Conservation (phyloP, 2,329 filamentous ascomycete species). For the Corynespora cassiicola region DNA sequence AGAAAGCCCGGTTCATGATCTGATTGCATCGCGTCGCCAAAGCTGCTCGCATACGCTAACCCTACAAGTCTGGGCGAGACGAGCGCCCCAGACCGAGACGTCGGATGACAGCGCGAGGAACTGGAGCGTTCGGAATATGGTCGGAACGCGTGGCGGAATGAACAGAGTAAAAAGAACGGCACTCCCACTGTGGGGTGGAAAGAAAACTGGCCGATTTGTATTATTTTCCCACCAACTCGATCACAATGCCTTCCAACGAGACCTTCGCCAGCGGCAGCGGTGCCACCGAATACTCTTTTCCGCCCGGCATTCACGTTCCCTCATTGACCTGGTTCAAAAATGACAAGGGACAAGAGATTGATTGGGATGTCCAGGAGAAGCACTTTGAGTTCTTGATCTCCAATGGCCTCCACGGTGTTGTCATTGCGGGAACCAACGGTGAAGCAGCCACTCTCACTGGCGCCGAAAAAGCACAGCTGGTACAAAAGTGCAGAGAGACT, state of each 20-base stretch:
- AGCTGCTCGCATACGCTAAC: constrained; percentile 1
- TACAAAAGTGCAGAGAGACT: constrained; percentile 46
- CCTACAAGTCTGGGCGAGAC: too few relatives aligned
- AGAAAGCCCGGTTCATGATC: too few relatives aligned
- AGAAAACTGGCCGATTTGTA: too few relatives aligned
- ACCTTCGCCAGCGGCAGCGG: constrained; percentile 24
- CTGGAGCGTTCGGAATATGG: constrained; percentile 23
- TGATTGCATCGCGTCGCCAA: background rate
- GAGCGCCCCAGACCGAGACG: too few relatives aligned
- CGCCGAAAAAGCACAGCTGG: constrained; percentile 49
- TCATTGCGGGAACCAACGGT: constrained; percentile 54
- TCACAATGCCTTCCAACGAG: constrained; percentile 38
- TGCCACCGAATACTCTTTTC: constrained; percentile 46
- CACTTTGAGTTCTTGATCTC: constrained; percentile 62
- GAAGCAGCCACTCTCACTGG: constrained; percentile 51
- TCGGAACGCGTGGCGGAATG: constrained; percentile 25
- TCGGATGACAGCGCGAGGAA: too few relatives aligned
- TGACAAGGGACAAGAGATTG: constrained; percentile 58
- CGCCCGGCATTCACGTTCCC: constrained; percentile 64
- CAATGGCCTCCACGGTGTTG: constrained; percentile 60
- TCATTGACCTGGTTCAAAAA: constrained; percentile 62
- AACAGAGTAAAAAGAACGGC: constrained; percentile 19
- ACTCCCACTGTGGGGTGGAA: constrained; percentile 15
- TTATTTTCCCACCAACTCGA: background rate
- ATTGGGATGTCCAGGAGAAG: constrained; percentile 61